These are phyloP conservation scores for Claviceps paspali DNA, from an alignment of 2,329 filamentous ascomycete species.

Conservation along the genomic window DNA sequence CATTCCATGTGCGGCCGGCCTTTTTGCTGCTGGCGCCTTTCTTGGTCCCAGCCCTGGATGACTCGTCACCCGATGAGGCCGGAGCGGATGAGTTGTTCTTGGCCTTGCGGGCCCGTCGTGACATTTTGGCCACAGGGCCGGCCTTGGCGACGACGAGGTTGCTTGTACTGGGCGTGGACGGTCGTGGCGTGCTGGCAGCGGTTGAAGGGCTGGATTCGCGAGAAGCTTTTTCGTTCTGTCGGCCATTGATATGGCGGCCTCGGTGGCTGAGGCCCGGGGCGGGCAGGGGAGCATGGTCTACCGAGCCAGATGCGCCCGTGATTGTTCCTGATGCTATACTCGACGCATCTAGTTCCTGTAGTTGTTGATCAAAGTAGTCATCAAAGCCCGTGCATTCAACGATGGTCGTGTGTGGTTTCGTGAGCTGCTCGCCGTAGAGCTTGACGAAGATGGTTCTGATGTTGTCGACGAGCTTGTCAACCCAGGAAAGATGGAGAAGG, in stretches of 20 bases:
- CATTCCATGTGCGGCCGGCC: conserved; percentile 84
- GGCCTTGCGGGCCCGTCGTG: conserved; percentile 59
- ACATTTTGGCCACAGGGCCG: conserved; percentile 63
- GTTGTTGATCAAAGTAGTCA: conserved; percentile 85
- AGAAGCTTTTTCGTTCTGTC: conserved; percentile 28
- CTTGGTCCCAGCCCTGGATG: conserved; percentile 31
- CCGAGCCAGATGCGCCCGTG: conserved; percentile 11
- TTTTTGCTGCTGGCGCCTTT: conserved; percentile 39
- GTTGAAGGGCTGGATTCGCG: conserved; percentile 54
- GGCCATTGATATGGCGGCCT: conserved; percentile 20
- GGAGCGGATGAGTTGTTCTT: conserved; percentile 47
- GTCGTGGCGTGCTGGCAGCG: conserved; percentile 64
- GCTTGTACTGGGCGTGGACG: conserved; percentile 52
- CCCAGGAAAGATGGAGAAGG: conserved; percentile 87
- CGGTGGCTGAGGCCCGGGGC: conserved; percentile 26
- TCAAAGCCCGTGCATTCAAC: conserved; percentile 72
- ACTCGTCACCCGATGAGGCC: conserved; percentile 75
- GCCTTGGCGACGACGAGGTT: conserved; percentile 55
- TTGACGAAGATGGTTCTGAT: conserved; percentile 84
- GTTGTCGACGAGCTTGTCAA: conserved; percentile 91
- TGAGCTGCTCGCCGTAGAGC: conserved; percentile 77
- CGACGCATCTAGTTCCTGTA: conserved; percentile 60
- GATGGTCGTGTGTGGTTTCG: conserved; percentile 61
- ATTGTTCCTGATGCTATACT: conserved; percentile 11
- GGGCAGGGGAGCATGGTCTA: conserved; percentile 9